These are phyloP conservation scores for Coffea eugenioides DNA, from an alignment of 257 asterid genomes.

Conservation along the genomic window DNA sequence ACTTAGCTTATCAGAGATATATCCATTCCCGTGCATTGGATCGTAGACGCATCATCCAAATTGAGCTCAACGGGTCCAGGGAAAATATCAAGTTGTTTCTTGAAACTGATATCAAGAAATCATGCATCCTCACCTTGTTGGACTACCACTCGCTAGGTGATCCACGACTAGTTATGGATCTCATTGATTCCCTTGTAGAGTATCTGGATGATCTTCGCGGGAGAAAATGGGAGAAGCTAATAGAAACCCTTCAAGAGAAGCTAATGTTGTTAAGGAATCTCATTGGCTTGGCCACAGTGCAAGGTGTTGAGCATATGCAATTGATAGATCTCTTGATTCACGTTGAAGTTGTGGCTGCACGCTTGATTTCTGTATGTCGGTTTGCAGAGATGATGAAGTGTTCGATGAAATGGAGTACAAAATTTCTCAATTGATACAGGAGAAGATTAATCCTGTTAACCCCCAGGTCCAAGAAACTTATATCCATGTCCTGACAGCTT, in stretches of 20 bases:
- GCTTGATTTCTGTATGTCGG: background rate
- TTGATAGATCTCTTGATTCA: background rate
- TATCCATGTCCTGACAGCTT: too few relatives aligned
- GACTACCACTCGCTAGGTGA: background rate
- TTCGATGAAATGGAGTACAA: too few relatives aligned
- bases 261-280: background rate
- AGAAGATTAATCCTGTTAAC: too few relatives aligned
- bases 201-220: background rate
- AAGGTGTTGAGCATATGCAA: background rate
- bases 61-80: background rate
- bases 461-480: too few relatives aligned
- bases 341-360: background rate
- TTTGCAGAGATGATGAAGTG: background rate
- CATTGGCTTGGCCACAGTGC: background rate
- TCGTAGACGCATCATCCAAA: background rate
- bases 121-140: background rate
- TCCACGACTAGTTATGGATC: background rate
- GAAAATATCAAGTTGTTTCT: background rate
- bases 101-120: background rate
- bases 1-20: background rate
- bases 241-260: background rate
- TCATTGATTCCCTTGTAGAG: background rate
- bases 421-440: too few relatives aligned
- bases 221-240: background rate
- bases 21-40: too few relatives aligned